Evolutionary conservation across 352 stramenopile genomes (phyloP).

Genomic region (Detonula confervacea): DNA sequence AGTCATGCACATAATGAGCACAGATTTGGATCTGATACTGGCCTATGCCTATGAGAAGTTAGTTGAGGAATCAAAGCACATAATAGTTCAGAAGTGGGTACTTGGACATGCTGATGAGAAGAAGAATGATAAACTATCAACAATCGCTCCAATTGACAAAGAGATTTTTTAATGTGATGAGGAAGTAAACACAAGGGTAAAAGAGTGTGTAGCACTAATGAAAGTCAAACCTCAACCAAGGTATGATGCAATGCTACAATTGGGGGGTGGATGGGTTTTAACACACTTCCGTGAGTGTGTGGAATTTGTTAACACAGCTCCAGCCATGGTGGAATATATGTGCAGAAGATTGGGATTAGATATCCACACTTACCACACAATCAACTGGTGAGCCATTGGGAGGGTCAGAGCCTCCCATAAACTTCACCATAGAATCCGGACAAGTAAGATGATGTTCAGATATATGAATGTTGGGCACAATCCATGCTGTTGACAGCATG

Average conservation of each 20-base stretch:
- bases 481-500: constrained; percentile 12
- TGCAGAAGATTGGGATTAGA: background rate
- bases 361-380: background rate
- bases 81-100: background rate
- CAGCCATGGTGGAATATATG: constrained; percentile 10
- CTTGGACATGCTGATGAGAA: constrained; percentile 16
- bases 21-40: constrained; percentile 26
- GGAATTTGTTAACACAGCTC: background rate
- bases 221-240: background rate
- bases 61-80: background rate
- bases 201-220: too few relatives aligned
- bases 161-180: constrained; percentile 18
- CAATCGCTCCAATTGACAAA: background rate
- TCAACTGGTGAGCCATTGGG: constrained; percentile 20
- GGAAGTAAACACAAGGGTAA: background rate
- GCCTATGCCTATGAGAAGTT: constrained; percentile 9
- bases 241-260: constrained; percentile 22
- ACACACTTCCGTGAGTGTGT: constrained; percentile 2
- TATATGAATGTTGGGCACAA: constrained; percentile 21
- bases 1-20: too few relatives aligned
- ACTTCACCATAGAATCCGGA: background rate
- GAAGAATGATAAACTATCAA: background rate
- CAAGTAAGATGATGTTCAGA: constrained; percentile 23
- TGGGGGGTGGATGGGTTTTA: constrained; percentile 14
- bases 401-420: background rate